Evolutionary conservation across 768 basidiomycete genomes (phyloP).

Genomic region (Auriscalpium orientale): DNA sequence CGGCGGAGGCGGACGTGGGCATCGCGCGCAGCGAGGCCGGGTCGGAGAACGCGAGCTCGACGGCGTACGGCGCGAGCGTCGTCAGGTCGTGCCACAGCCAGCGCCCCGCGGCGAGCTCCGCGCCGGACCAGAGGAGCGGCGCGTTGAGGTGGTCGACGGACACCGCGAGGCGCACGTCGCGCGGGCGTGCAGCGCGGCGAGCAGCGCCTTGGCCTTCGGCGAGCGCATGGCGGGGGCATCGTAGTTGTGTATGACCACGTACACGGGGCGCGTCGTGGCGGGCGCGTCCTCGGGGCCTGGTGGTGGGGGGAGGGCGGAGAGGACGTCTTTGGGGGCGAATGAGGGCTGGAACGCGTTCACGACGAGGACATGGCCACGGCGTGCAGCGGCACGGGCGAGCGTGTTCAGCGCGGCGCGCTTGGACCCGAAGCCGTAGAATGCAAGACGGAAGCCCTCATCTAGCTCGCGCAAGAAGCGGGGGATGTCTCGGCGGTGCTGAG

Average conservation of each 20-base stretch:
- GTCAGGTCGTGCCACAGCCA: constrained; percentile 91
- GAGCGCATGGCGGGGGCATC: constrained; percentile 67
- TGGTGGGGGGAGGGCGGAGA: constrained; percentile 23
- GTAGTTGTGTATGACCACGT: constrained; percentile 83
- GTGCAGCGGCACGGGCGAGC: constrained; percentile 58
- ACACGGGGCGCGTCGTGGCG: constrained; percentile 41
- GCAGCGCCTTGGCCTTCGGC: constrained; percentile 51
- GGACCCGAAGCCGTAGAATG: constrained; percentile 87
- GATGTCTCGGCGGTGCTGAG: constrained; percentile 34
- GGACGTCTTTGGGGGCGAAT: constrained; percentile 52
- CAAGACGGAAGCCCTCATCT: constrained; percentile 75
- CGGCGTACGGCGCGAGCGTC: constrained; percentile 33
- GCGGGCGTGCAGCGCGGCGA: constrained; percentile 66
- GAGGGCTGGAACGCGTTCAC: constrained; percentile 73
- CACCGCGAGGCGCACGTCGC: constrained; percentile 72
- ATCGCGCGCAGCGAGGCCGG: neutral
- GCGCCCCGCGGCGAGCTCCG: constrained; percentile 42
- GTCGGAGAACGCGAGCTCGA: constrained; percentile 4
- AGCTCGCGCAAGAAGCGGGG: constrained; percentile 65
- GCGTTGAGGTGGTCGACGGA: constrained; percentile 86
- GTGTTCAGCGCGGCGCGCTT: constrained; percentile 72
- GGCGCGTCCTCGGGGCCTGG: constrained; percentile 50
- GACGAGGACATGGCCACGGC: constrained; percentile 64
- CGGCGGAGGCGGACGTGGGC: neutral
- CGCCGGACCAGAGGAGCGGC: constrained; percentile 74